Conservation (phyloP, 495 filamentous ascomycete species). For the Aspergillus bertholletiae region DNA sequence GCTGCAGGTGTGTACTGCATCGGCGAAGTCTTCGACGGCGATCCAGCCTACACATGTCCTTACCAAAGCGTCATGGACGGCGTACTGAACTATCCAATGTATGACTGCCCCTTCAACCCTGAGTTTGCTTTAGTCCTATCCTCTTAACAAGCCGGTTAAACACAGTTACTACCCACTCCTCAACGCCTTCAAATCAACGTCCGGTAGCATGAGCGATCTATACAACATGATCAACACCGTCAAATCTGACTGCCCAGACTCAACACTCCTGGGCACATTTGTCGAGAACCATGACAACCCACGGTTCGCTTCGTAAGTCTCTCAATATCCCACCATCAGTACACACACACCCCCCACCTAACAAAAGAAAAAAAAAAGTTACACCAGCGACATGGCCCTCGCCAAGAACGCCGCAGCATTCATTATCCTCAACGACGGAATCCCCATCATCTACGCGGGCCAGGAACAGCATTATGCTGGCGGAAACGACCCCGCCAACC, state of each 20-base stretch:
- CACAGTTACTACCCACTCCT: slow-evolving; percentile 54
- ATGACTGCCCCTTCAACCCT: too few species aligned
- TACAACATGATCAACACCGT: slow-evolving; percentile 57
- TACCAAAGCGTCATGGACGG: slow-evolving; percentile 62
- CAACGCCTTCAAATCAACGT: slow-evolving; percentile 57
- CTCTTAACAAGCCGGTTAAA: too few species aligned
- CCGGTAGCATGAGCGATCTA: slow-evolving; percentile 54
- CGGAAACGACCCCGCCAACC: slow-evolving; percentile 60
- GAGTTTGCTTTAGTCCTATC: too few species aligned
- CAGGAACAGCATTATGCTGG: slow-evolving; percentile 75
- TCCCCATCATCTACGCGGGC: slow-evolving; percentile 65
- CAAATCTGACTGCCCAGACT: slow-evolving; percentile 53
- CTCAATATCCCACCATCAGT: background rate
- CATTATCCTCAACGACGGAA: slow-evolving; percentile 66
- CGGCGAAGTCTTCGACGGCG: slow-evolving; percentile 66
- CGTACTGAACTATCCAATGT: slow-evolving; percentile 63
- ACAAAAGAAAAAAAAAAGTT: slow-evolving; percentile 33
- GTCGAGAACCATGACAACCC: slow-evolving; percentile 77
- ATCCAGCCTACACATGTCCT: slow-evolving; percentile 55
- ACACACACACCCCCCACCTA: background rate
- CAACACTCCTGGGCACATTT: slow-evolving; percentile 68
- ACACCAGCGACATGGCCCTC: slow-evolving; percentile 47
- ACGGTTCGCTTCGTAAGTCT: slow-evolving; percentile 55
- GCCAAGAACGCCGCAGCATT: slow-evolving; percentile 69
- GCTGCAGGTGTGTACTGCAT: slow-evolving; percentile 69